phyloP scores from a whole-genome alignment of 73 alveolate species.

The Breviolum minutum region DNA sequence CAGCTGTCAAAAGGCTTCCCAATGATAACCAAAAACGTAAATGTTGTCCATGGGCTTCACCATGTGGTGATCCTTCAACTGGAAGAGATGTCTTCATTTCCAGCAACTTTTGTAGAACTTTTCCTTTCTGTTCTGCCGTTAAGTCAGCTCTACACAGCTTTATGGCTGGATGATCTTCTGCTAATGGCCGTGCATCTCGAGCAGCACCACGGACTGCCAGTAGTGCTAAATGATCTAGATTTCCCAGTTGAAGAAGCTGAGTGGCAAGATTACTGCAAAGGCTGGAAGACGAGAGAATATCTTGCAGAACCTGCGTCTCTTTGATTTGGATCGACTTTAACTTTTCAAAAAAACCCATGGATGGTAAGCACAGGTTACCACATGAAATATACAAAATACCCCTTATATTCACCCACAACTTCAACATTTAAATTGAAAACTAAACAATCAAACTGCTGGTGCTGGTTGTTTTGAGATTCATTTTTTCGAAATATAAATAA shows the following conservation, averaged over 20 bases:
- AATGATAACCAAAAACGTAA: constrained; percentile 30
- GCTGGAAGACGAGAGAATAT: constrained; percentile 27
- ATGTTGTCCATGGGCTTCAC: constrained; percentile 75
- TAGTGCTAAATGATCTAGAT: neutral
- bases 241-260: neutral
- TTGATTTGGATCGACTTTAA: too few species aligned
- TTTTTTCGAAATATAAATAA: too few species aligned
- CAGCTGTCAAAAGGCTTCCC: neutral
- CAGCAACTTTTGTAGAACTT: constrained; percentile 17
- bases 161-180: constrained; percentile 2
- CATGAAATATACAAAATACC: too few species aligned
- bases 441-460: too few species aligned
- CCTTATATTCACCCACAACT: too few species aligned
- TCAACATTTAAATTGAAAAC: too few species aligned
- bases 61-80: constrained; percentile 60
- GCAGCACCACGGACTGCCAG: constrained; percentile 24
- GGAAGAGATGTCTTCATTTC: neutral
- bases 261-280: constrained; percentile 38
- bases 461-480: too few species aligned
- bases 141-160: neutral
- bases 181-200: constrained; percentile 36
- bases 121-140: neutral
- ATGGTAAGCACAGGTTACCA: neutral
- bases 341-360: neutral
- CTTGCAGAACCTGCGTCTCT: neutral